Evolutionary conservation across 768 basidiomycete species (phyloP).

Genomic region (Boletus coccyginus): DNA sequence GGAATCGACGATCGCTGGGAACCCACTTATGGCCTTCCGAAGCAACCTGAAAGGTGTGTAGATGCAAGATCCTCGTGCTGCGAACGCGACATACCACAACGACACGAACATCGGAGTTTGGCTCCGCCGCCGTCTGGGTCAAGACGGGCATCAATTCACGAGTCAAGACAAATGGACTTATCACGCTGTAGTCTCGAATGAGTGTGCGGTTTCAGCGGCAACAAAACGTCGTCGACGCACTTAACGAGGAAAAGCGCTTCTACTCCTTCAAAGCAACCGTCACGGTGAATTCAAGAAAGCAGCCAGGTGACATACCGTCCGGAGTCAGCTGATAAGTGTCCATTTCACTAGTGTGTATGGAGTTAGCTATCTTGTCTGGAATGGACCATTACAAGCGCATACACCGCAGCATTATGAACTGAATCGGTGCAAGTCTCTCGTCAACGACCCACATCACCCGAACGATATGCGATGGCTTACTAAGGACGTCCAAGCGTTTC

Average conservation of each 20-base stretch:
- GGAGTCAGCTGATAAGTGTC: constrained; percentile 19
- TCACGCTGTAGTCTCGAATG: constrained; percentile 32
- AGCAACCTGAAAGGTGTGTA: constrained; percentile 27
- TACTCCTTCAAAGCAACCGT: constrained; percentile 30
- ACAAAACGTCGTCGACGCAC: constrained; percentile 23
- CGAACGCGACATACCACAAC: constrained; percentile 44
- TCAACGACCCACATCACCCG: not conserved
- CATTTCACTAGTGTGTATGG: constrained; percentile 12
- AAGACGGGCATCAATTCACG: constrained; percentile 52
- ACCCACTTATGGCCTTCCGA: constrained; percentile 29
- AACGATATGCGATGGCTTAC: constrained; percentile 29
- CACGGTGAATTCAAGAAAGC: not conserved
- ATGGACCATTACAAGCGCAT: constrained; percentile 6
- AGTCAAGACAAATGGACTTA: constrained; percentile 58
- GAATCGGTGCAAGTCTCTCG: not conserved
- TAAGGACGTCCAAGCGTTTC: constrained; percentile 50
- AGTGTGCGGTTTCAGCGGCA: not conserved
- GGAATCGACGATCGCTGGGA: constrained; percentile 25
- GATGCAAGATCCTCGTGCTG: not conserved
- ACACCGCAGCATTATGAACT: constrained; percentile 62
- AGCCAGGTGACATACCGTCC: constrained; percentile 22
- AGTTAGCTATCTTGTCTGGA: constrained; percentile 9
- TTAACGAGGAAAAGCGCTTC: constrained; percentile 43
- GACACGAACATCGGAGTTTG: constrained; percentile 57
- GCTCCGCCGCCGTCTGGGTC: constrained; percentile 43